A percentile compares a stretch with the other conserved stretches of the same genome.
phyloP scores from a whole-genome alignment of 805 yeast genomes.

The Metschnikowia reukaufii region DNA sequence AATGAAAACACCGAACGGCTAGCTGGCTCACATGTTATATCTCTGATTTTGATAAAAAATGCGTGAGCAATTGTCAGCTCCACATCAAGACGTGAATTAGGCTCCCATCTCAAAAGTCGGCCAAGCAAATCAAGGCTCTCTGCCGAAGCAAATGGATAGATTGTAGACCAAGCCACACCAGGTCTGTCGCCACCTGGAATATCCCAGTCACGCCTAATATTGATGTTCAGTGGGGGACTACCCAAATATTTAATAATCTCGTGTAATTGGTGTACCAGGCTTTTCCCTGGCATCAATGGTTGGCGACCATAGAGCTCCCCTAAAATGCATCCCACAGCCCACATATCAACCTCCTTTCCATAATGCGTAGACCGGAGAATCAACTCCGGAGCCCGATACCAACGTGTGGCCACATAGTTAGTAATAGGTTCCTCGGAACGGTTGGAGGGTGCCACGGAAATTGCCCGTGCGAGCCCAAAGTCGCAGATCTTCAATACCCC shows the following conservation, averaged over 20 bases:
- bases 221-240: constrained; percentile 54
- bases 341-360: constrained; percentile 73
- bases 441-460: constrained; percentile 39
- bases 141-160: constrained; percentile 63
- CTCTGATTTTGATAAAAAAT: constrained; percentile 55
- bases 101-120: constrained; percentile 64
- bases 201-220: constrained; percentile 34
- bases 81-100: constrained; percentile 52
- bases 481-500: constrained; percentile 87
- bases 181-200: constrained; percentile 39
- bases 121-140: constrained; percentile 54
- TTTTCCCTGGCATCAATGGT: constrained; percentile 78
- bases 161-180: constrained; percentile 45
- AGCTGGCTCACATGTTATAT: constrained; percentile 53
- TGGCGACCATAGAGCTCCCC: constrained; percentile 80
- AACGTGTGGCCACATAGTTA: constrained; percentile 88
- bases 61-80: constrained; percentile 57
- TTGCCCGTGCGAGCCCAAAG: constrained; percentile 88
- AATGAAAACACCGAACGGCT: constrained; percentile 59
- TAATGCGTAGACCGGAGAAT: constrained; percentile 60
- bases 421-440: constrained; percentile 50
- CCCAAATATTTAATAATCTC: constrained; percentile 73
- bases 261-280: constrained; percentile 66
- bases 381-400: constrained; percentile 95
- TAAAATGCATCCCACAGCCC: constrained; percentile 92